Base-by-base conservation (phyloP, 495 filamentous ascomycete genomes). In the Penicillium nucicola region DNA sequence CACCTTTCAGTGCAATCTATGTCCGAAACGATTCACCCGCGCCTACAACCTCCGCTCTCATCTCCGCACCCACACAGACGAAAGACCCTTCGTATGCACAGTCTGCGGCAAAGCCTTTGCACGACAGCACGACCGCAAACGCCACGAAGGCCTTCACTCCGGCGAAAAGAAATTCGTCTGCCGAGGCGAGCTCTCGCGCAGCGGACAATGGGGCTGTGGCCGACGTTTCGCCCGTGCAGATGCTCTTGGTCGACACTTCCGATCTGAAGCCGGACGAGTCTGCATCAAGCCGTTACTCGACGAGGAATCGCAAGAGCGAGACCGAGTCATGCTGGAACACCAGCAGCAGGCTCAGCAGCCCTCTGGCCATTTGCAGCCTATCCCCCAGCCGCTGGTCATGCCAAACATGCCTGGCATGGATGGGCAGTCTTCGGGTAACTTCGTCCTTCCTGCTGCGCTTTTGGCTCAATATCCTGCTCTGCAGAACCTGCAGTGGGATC, bases 151-250 rank as follows among this genome's bases (percentile, higher is more conserved):
- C 12, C 74, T 96, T 4, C 90, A 96, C 64, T 89, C 86, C 1
- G 91, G 90, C 33, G 91, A 96, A 66, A 95, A 95, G 82, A 97
- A 97, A 58, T 98, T 97, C 62, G 88, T 97, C 49, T 98, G 93
- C 69, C 87, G 87, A 33, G 93, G 93, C 48, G 87, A 90, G 45
- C 82, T 98, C 10, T 88, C 90, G 49, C 77, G 80, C n/a, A 84
- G 83, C 25, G 83, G 83, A 6, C 81, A 84, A 47, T 98, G 93
- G 93, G 93, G 93, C 38, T 98, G 93, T 58, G 89, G 89, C 11
- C 85, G 93, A 22, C 80, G 91, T 9, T 98, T 98, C 65, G 93
- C 93, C 1, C 89, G 93, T 46, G 93, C 93, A 7, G 93, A 98
- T 68, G 93, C 95, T 2, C 76, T 98, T 2, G 93, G 93, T 13